These are phyloP conservation scores for Trametes gibbosa DNA, from an alignment of 768 basidiomycete genomes.

Conservation along the genomic window DNA sequence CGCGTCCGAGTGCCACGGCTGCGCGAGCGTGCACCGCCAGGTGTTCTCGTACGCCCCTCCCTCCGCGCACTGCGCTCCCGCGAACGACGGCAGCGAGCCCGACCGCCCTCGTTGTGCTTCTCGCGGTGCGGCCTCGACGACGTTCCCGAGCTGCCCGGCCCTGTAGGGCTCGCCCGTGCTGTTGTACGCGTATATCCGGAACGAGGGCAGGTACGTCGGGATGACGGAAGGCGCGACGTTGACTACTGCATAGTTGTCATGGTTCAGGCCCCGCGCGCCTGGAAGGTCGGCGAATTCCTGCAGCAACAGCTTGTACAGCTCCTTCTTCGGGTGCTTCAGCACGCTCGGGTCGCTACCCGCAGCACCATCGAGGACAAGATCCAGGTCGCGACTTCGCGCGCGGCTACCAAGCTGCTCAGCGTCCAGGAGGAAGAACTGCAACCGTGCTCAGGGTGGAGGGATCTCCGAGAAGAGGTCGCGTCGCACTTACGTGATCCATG, in stretches of 20 bases:
- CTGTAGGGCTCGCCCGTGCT: constrained; percentile 40
- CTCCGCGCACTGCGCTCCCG: constrained; percentile 42
- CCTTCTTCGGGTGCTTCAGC: constrained; percentile 26
- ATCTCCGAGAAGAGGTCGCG: constrained; percentile 6
- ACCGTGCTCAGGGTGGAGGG: not conserved
- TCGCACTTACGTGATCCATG: constrained; percentile 60
- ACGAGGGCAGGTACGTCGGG: constrained; percentile 83
- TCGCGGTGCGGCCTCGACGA: constrained; percentile 25
- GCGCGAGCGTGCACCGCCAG: constrained; percentile 62
- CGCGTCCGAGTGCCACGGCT: constrained; percentile 59
- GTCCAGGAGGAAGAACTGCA: constrained; percentile 34
- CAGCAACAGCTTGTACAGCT: constrained; percentile 56
- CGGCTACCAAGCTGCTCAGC: constrained; percentile 27
- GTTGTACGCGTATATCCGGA: constrained; percentile 84
- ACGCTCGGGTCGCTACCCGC: not conserved
- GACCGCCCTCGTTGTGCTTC: constrained; percentile 15
- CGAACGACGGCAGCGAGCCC: constrained; percentile 12
- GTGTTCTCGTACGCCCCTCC: constrained; percentile 48
- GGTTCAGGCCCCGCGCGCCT: constrained; percentile 47
- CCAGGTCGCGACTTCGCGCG: constrained; percentile 8
- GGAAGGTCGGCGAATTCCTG: constrained; percentile 67
- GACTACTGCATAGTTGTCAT: constrained; percentile 69
- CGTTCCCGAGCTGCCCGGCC: constrained; percentile 42
- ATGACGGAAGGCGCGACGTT: constrained; percentile 82
- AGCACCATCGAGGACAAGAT: constrained; percentile 9